Evolutionary conservation across 164 flowering plant species (phyloP).

Genomic region (Vitis amurensis): DNA sequence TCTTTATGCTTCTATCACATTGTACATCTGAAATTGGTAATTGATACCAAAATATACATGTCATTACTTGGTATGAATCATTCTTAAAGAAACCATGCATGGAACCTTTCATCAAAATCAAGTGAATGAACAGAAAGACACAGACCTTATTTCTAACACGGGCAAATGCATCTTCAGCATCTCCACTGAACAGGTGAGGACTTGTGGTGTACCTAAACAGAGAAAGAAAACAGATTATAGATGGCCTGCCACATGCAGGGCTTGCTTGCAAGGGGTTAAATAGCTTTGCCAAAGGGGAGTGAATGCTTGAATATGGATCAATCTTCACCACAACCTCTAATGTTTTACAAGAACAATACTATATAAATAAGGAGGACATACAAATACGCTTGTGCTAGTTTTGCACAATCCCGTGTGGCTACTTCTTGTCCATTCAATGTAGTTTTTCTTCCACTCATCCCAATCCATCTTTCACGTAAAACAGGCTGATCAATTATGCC

Average conservation of each 20-base stretch:
- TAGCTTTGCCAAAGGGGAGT: not conserved
- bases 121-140: not conserved
- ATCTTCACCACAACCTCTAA: not conserved
- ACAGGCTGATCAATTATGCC: conserved; percentile 96
- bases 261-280: not conserved
- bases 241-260: not conserved
- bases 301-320: too few species aligned
- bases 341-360: not conserved
- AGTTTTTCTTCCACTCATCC: conserved; percentile 75
- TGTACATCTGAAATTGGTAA: too few species aligned
- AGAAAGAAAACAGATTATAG: conserved; percentile 1
- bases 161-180: conserved; percentile 80
- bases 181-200: conserved; percentile 85
- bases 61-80: too few species aligned
- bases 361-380: conserved; percentile 29
- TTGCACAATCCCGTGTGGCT: conserved; percentile 71
- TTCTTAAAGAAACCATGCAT: not conserved
- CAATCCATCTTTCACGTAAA: conserved; percentile 92
- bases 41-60: too few species aligned
- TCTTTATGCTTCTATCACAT: too few species aligned
- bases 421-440: conserved; percentile 79
- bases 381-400: conserved; percentile 85
- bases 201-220: conserved; percentile 87
- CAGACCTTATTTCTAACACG: conserved; percentile 88
- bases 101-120: not conserved